Evolutionary conservation across 78 protist species (phyloP).

Genomic region (Goniomonas avonlea): DNA sequence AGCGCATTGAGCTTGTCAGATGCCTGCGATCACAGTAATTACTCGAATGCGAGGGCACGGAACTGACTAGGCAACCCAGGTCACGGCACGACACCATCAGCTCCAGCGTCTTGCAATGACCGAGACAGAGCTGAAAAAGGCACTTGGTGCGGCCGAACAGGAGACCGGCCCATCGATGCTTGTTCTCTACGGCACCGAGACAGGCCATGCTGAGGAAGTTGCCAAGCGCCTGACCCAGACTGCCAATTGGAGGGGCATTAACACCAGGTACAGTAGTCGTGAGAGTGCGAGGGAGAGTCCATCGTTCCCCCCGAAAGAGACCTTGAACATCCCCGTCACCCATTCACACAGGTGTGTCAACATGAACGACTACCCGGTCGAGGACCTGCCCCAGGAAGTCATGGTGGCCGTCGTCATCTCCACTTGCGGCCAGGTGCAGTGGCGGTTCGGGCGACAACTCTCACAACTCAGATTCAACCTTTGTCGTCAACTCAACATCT

Average conservation of each 20-base stretch:
- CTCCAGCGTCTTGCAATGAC: background rate
- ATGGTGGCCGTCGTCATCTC: slow-evolving; percentile 31
- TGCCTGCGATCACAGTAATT: no score
- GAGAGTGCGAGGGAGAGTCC: background rate
- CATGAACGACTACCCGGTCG: slow-evolving; percentile 8
- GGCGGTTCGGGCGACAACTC: slow-evolving; percentile 53
- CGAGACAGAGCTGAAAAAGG: background rate
- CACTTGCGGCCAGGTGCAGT: slow-evolving; percentile 61
- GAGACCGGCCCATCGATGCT: no score
- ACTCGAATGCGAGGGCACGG: no score
- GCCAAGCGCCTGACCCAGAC: slow-evolving; percentile 16
- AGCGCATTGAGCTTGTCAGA: no score
- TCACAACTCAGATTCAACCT: no score
- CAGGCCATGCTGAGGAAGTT: slow-evolving; percentile 52
- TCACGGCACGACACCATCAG: background rate
- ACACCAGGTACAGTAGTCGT: background rate
- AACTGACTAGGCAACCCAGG: background rate
- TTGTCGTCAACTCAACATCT: no score
- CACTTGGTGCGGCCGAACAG: slow-evolving; percentile 5
- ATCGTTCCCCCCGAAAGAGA: background rate
- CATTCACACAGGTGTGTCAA: no score
- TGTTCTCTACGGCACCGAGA: slow-evolving; percentile 48
- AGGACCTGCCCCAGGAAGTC: background rate
- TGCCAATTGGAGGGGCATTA: background rate
- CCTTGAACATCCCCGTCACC: background rate